Evolutionary conservation across 31 red algal species (phyloP).

Genomic region (Asparagopsis taxiformis): DNA sequence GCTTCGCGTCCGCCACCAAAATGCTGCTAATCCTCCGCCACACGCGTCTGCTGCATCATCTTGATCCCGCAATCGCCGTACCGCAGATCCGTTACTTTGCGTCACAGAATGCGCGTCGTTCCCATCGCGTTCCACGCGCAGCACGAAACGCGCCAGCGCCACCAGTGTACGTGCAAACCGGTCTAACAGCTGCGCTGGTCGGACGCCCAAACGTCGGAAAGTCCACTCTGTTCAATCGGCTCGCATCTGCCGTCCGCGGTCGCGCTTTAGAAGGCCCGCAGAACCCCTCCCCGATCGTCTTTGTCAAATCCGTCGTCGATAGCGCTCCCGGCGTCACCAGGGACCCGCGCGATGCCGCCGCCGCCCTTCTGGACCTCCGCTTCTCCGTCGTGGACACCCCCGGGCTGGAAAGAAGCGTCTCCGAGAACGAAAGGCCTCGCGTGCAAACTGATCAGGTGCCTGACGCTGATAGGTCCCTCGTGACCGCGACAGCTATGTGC

Average conservation of each 20-base stretch:
- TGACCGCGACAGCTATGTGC: constrained; percentile 33
- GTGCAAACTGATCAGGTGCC: not conserved
- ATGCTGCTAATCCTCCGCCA: not conserved
- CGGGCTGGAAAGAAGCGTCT: constrained; percentile 71
- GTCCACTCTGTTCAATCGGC: constrained; percentile 92
- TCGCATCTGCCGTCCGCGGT: constrained; percentile 58
- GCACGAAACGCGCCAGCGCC: constrained; percentile 27
- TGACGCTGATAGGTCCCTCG: constrained; percentile 2
- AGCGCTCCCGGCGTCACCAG: constrained; percentile 83
- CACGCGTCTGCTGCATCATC: too few relatives aligned
- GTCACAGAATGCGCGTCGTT: not conserved
- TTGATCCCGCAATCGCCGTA: too few relatives aligned
- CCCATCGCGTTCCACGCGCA: not conserved
- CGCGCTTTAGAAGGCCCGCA: constrained; percentile 11
- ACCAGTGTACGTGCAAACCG: constrained; percentile 58
- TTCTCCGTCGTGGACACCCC: constrained; percentile 93
- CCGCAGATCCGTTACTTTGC: not conserved
- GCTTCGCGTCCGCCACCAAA: too few relatives aligned
- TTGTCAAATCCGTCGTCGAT: constrained; percentile 84
- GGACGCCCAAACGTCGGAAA: constrained; percentile 97
- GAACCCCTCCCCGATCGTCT: constrained; percentile 29
- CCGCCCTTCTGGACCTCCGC: constrained; percentile 70
- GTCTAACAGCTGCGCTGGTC: constrained; percentile 63
- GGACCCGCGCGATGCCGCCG: constrained; percentile 63
- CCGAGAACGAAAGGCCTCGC: not conserved